Percentiles rank a stretch among this genome's conserved stretches.
Conservation (phyloP, 768 basidiomycete genomes). For the Leucocoprinus birnbaumii region DNA sequence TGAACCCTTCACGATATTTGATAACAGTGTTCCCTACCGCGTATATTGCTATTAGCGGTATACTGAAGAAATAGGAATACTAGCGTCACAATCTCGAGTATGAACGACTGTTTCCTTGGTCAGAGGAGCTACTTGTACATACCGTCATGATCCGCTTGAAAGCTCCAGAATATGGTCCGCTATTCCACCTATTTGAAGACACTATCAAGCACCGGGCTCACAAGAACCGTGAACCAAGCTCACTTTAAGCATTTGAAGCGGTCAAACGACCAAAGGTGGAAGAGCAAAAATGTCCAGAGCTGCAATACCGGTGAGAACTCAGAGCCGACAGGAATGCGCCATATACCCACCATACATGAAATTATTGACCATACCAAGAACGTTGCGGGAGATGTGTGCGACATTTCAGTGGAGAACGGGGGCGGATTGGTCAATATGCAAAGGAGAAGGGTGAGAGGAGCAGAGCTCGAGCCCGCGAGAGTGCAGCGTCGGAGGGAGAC, state of each 20-base stretch:
- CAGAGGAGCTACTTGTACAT: constrained; percentile 21
- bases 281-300: constrained; percentile 63
- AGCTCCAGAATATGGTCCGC: constrained; percentile 61
- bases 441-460: background rate
- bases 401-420: background rate
- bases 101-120: background rate
- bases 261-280: constrained; percentile 80
- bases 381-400: constrained; percentile 7
- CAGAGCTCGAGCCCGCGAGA: constrained; percentile 3
- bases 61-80: constrained; percentile 68
- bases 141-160: constrained; percentile 90
- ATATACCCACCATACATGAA: constrained; percentile 41
- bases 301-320: constrained; percentile 19
- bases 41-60: constrained; percentile 60
- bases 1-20: constrained; percentile 72
- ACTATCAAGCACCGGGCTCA: background rate
- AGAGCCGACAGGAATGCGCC: background rate
- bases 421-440: background rate
- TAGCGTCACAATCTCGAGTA: constrained; percentile 26
- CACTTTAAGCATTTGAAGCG: constrained; percentile 71
- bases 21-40: constrained; percentile 64
- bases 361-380: constrained; percentile 23
- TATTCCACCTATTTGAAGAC: constrained; percentile 58
- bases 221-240: constrained; percentile 12
- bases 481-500: background rate